These are phyloP conservation scores for Saccharomycodes ludwigii DNA, from an alignment of 805 yeast genomes.

Conservation along the genomic window DNA sequence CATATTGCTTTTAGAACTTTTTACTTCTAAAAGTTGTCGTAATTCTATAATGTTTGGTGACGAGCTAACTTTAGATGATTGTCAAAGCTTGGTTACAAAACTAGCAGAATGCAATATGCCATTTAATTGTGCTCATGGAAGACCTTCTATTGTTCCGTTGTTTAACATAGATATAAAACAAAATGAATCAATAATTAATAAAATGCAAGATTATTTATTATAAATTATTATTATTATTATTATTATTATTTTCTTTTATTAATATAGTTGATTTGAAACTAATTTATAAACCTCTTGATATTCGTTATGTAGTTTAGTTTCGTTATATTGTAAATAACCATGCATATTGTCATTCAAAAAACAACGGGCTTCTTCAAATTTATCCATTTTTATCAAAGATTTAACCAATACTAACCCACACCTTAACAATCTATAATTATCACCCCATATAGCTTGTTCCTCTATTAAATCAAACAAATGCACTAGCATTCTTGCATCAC, in stretches of 20 bases:
- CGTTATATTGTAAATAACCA: neutral
- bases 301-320: too few relatives aligned
- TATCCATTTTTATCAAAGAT: slow-evolving; percentile 30
- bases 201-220: too few relatives aligned
- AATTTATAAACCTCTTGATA: slow-evolving; percentile 1
- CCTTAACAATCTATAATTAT: slow-evolving; percentile 33
- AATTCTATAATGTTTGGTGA: slow-evolving; percentile 66
- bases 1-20: slow-evolving; percentile 31
- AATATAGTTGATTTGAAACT: neutral
- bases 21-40: slow-evolving; percentile 56
- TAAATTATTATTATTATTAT: too few relatives aligned
- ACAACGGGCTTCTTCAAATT: slow-evolving; percentile 30
- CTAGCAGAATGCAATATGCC: slow-evolving; percentile 45
- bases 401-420: too few relatives aligned
- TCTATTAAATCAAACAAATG: slow-evolving; percentile 13
- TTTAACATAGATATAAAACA: slow-evolving; percentile 13
- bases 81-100: slow-evolving; percentile 29
- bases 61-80: slow-evolving; percentile 28
- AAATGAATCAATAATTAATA: too few relatives aligned
- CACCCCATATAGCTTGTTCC: slow-evolving; percentile 30
- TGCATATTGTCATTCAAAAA: slow-evolving; percentile 20
- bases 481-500: slow-evolving; percentile 14
- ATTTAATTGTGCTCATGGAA: slow-evolving; percentile 76
- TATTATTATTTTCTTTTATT: too few relatives aligned
- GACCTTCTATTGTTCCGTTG: slow-evolving; percentile 59